Evolutionary conservation across 768 basidiomycete genomes (phyloP), one percentile per base, ranked within the genome.

Genomic region (Trametes cingulata): DNA sequence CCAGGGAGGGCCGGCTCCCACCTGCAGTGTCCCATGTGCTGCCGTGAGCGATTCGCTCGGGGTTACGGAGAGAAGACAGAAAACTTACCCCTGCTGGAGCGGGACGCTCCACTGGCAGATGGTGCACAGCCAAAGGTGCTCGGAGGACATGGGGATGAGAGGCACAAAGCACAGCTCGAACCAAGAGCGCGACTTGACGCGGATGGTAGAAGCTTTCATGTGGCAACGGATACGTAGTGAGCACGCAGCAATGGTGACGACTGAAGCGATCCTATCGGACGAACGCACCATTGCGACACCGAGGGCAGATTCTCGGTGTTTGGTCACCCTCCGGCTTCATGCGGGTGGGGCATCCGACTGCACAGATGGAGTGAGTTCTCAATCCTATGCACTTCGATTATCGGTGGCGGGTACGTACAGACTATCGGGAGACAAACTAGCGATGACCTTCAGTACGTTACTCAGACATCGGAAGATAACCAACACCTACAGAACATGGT

Each of bases 151-250:
- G 1, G 90, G 90, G 42, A 91, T 72, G 56, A 92, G 73, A 22
- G 87, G 90, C 14, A 92, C 78, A 71, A 83, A 88, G 75, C 86
- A 91, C 45, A 92, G 69, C 72, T 90, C 87, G 68, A 92, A 87
- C 90, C 88, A 91, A 37, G 74, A 82, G 55, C 84, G 83, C 35
- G 80, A 78, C 70, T 87, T 89, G 29, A 86, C 86, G 29, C 29
- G 80, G 75, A 49, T 85, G 73, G 56, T 88, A 51, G 85, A 79
- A 22, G 76, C 88, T 88, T 15, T 15, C 22, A 20, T 15, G 50
- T 7, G 29, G 29, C 29, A 4, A 33, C 29, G 24, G 9, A 20
- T 19, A 29, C 17, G 19, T 17, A 7, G 36, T 51, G 35, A 51
- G 50, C 36, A 37, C 15, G 6, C 35, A 19, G 35, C 29, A 33